Evolutionary conservation across 495 filamentous ascomycete genomes (phyloP).

Genomic region (Tuber calosporum): DNA sequence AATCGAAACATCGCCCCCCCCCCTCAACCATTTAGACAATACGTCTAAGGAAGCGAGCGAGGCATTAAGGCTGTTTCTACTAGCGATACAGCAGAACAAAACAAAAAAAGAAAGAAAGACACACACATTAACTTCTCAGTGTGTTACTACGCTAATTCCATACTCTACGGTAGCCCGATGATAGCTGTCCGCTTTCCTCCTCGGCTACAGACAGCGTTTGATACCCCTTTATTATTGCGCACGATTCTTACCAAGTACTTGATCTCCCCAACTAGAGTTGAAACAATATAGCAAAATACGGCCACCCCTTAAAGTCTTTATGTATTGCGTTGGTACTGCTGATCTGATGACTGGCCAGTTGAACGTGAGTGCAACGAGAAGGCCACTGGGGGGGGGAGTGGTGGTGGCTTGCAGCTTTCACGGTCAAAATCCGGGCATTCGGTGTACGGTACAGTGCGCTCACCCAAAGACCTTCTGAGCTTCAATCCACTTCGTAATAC

Average conservation of each 20-base stretch:
- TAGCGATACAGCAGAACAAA: neutral
- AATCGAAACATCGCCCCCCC: neutral
- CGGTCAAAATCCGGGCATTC: neutral
- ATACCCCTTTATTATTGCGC: neutral
- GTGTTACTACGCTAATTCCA: neutral
- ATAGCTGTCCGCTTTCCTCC: neutral
- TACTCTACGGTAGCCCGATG: neutral
- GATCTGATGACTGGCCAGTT: neutral
- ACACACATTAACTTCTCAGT: neutral
- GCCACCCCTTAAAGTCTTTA: neutral
- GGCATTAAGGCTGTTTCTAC: neutral
- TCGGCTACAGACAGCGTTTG: neutral
- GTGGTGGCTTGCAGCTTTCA: neutral
- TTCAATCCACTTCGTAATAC: slow-evolving; percentile 5
- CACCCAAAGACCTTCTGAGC: neutral
- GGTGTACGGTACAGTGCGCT: neutral
- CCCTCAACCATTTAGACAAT: neutral
- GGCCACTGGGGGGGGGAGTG: neutral
- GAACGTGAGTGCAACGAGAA: neutral
- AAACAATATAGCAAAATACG: neutral
- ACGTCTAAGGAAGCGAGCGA: neutral
- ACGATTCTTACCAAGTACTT: slow-evolving; percentile 1
- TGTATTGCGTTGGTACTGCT: neutral
- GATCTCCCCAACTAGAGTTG: neutral
- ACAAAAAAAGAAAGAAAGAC: neutral